Evolutionary conservation across 164 flowering plant genomes (phyloP), one percentile per base, ranked within the genome.

Genomic region (Stephania cephalantha): DNA sequence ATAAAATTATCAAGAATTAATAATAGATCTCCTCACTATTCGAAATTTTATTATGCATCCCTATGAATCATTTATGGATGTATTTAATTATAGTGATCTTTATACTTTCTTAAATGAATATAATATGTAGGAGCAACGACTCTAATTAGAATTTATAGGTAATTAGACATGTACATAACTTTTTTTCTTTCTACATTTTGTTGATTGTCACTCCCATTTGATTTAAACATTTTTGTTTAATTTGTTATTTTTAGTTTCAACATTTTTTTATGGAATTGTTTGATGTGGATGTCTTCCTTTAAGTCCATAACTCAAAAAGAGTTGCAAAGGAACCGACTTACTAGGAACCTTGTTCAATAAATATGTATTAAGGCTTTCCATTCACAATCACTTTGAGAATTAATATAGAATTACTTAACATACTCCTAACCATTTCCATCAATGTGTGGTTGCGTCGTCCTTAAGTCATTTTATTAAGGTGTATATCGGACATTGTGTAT

Each of bases 301-400:
- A 15, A 53, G 55, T 68, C 42, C 42, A 68, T 45, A 68, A 29
- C 46, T 70, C 72, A 70, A 44, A 70, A 6, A 10, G 55, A 44
- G 20, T 70, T 45, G 25, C 8, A 25, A 25, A 25, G 25, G 44
- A 68, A 70, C 50, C 1, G 2, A 7, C 20, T 70, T 70, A 46
- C 53, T 42, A 7, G 72, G 72, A 70, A 70, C 53, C 25, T 25
- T 25, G 25, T 25, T 25, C 25, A 25, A 25, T 25, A 25, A 25
- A 25, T 25, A 25, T 25, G 25, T 22, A 42, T 69, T 69, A 30
- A 22, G 9, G 71, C 35, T 69, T 30, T 69, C 9, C 12, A 20
- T 46, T 53, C 72, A 70, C 72, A 70, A 42, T 13, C 17, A 70
- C 46, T 17, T 46, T 11, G 50, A 53, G 44, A 70, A 69, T 8